Percentiles rank a stretch among this genome's conserved stretches.
These are phyloP conservation scores for Hypoxylon cercidicola DNA, from an alignment of 495 filamentous ascomycete genomes.

Conservation along the genomic window DNA sequence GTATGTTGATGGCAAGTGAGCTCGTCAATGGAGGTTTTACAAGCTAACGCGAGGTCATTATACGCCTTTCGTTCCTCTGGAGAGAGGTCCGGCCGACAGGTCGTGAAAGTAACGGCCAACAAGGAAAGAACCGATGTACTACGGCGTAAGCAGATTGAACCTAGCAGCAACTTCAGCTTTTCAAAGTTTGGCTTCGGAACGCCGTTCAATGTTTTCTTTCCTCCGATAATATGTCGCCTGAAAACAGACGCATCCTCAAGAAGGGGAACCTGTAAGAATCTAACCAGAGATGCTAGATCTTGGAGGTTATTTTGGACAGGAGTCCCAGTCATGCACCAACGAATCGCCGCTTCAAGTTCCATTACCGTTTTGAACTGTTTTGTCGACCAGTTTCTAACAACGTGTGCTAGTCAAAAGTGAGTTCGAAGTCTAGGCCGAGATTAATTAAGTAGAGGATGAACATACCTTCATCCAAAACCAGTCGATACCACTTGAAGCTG, in stretches of 20 bases:
- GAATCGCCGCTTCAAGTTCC: constrained; percentile 25
- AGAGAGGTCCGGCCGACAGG: neutral
- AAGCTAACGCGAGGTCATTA: neutral
- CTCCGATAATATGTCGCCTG: constrained; percentile 1
- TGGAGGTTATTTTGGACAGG: constrained; percentile 53
- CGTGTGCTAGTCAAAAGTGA: constrained; percentile 42
- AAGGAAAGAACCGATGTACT: constrained; percentile 12
- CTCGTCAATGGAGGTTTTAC: constrained; percentile 6
- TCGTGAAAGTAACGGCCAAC: neutral
- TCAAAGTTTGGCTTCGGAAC: constrained; percentile 1
- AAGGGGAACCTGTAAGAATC: constrained; percentile 22
- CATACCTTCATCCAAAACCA: constrained; percentile 22
- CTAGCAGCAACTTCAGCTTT: constrained; percentile 5
- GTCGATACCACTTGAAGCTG: constrained; percentile 4
- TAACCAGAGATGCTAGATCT: constrained; percentile 48
- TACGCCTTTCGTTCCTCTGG: neutral
- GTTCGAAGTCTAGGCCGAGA: too few species aligned
- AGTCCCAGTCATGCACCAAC: constrained; percentile 56
- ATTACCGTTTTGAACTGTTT: constrained; percentile 43
- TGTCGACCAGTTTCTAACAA: constrained; percentile 42
- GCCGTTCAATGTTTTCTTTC: neutral
- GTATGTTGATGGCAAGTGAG: neutral
- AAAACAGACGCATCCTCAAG: neutral
- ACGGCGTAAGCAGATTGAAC: constrained; percentile 4
- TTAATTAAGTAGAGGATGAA: neutral